Base-by-base conservation (phyloP, 2,329 filamentous ascomycete genomes). In the Ceratocystis smalleyi region DNA sequence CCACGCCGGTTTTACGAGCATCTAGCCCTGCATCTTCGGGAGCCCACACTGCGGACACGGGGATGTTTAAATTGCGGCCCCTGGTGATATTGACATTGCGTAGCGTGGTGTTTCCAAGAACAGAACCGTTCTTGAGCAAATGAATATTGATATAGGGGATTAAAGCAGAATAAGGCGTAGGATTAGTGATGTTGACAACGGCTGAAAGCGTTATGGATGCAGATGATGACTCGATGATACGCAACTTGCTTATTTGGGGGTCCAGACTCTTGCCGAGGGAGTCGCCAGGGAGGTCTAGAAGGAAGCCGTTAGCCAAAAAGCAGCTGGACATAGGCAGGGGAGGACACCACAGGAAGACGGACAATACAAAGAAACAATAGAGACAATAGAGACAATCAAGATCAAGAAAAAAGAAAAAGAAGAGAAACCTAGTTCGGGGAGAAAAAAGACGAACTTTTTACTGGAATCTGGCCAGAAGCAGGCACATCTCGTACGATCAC, bases 401-500 rank as follows among this genome's bases (percentile, higher is more conserved):
- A 17, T 5, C 2, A 32, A 57, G 19, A n/a, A 57, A 55, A 55
- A 59, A 66, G 54, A 59, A 47, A 62, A 59, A 45, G 57, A 19
- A 65, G 59, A 67, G 19, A 19, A 61, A 67, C 35, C 32, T 63
- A 63, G 51, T 63, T 63, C 17, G 47, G 62, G 47, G 66, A 65
- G 77, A 81, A 77, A 75, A 79, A 79, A 75, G 79, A 89, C 91
- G 84, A 86, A 96, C 91, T 88, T 83, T 95, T 95, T 78, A 97
- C 83, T 75, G 88, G 88, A 72, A 99, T 85, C 71, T 86, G 83
- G 70, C 94, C 91, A 77, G 91, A 81, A 73, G 84, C 90, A 59
- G 92, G 92, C 70, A 99, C 87, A 69, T 87, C 84, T 74, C 89
- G 89, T 70, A 97, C 78, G 63, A 87, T 81, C 71, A 97, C 82